Conservation (phyloP, 2,329 filamentous ascomycete genomes). For the Pestalotiopsis sp. region DNA sequence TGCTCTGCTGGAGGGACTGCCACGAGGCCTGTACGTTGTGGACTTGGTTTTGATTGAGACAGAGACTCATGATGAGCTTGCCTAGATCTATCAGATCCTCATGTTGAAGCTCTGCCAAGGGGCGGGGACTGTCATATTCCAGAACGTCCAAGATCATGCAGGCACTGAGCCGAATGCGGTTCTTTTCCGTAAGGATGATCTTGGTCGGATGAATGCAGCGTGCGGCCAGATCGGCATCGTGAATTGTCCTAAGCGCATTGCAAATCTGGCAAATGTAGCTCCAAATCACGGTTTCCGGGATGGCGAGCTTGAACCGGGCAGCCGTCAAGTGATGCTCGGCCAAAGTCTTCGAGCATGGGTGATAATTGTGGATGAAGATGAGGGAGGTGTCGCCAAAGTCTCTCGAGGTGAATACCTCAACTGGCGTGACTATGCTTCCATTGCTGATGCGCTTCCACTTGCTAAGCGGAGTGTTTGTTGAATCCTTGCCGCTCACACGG, state of each 20-base stretch:
- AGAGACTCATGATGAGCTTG: conserved; percentile 79
- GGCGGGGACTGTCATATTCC: conserved; percentile 72
- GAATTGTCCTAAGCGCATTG: conserved; percentile 84
- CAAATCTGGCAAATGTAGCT: conserved; percentile 90
- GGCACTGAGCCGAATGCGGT: conserved; percentile 83
- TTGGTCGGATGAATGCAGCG: conserved; percentile 86
- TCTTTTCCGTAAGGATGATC: conserved; percentile 87
- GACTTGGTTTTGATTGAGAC: conserved; percentile 65
- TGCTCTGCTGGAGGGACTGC: conserved; percentile 72
- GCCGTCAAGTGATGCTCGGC: conserved; percentile 74
- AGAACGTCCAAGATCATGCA: conserved; percentile 91
- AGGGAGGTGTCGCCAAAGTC: conserved; percentile 94
- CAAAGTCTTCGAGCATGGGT: conserved; percentile 87
- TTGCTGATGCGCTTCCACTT: conserved; percentile 87
- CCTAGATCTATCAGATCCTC: conserved; percentile 88
- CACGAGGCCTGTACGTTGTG: conserved; percentile 70
- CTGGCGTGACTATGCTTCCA: conserved; percentile 80
- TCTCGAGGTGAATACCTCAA: conserved; percentile 91
- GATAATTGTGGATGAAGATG: conserved; percentile 91
- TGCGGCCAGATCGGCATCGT: conserved; percentile 79
- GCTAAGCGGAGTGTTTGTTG: conserved; percentile 76
- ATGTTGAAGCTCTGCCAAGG: conserved; percentile 77
- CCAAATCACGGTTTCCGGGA: conserved; percentile 82
- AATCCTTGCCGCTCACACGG: conserved; percentile 84
- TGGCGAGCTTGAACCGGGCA: conserved; percentile 47